Base-by-base conservation (phyloP, 2,329 filamentous ascomycete species). In the Botryosphaeria dothidea region DNA sequence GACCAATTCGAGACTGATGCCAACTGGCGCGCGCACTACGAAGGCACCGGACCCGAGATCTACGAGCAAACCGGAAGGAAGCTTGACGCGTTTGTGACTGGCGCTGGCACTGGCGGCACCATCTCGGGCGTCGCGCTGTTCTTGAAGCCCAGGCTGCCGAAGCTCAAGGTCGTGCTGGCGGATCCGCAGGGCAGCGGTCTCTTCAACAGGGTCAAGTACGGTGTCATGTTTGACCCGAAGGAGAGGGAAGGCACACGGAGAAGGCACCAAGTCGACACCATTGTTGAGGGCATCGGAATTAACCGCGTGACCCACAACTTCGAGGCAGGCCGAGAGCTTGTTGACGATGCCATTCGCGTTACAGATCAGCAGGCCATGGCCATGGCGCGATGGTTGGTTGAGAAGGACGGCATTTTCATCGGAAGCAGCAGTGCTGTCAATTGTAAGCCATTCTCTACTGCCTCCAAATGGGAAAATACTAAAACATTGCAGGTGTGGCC, bases 361-460 rank as follows among this genome's bases (percentile, higher is more conserved):
- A 92, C 88, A 2, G 96, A 99, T 77, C 86, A 88, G 57, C 93
- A 99, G 81, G 95, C 95, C 13, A 88, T 92, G 75, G 85, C 85
- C 63, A 99, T 99, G 95, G 95, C 94, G n/a, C 84, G 92, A 68
- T 98, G 93, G 92, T 81, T 99, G 45, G 94, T 97, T 8, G 93
- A 98, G 79, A 90, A 93, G 68, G 95, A 99, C 77, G 95, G 95
- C 7, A 89, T 99, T 62, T 99, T 99, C 73, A 84, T 93, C 45
- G 96, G 95, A 8, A 97, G 93, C 76, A 97, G 92, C 76, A 97
- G 91, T 77, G 91, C 93, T n/a, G 94, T 99, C 61, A 99, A 99
- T 77, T 97, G 93, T 84, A 73, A 77, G 84, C 17, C n/a, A 23
- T 17, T 43, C 15, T 65, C 51, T 51, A 21, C 38, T 34, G 1